Conservation (phyloP, 257 asterid species). For the Solanum chiquidenum region DNA sequence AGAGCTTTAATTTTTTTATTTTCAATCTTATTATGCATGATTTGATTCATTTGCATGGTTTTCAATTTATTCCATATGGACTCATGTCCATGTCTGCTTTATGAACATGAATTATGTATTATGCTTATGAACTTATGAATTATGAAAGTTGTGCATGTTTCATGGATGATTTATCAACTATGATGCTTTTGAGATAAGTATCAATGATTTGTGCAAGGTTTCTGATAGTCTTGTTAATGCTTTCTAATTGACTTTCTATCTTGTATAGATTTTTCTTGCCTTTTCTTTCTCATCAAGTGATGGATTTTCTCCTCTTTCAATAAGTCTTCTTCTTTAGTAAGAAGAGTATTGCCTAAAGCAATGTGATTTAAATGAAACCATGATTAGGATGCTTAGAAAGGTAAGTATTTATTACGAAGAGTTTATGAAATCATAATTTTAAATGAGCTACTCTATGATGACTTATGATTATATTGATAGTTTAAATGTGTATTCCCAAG, state of each 20-base stretch:
- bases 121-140: background rate
- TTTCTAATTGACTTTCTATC: too few relatives aligned
- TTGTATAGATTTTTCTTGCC: too few relatives aligned
- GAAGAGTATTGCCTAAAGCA: background rate
- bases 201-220: background rate
- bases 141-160: background rate
- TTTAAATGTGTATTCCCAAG: too few relatives aligned
- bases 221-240: too few relatives aligned
- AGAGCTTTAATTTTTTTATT: background rate
- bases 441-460: too few relatives aligned
- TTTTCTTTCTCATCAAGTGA: too few relatives aligned
- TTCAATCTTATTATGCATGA: background rate
- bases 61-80: too few relatives aligned
- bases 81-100: background rate
- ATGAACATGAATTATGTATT: background rate
- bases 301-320: background rate
- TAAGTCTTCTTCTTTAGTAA: background rate
- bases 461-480: too few relatives aligned
- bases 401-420: too few relatives aligned
- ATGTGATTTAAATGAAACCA: background rate
- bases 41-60: background rate
- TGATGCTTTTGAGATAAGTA: background rate
- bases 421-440: too few relatives aligned
- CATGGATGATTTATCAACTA: background rate
- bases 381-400: too few relatives aligned